Evolutionary conservation across 257 asterid species (phyloP).

Genomic region (Fraxinus quadrangulata): DNA sequence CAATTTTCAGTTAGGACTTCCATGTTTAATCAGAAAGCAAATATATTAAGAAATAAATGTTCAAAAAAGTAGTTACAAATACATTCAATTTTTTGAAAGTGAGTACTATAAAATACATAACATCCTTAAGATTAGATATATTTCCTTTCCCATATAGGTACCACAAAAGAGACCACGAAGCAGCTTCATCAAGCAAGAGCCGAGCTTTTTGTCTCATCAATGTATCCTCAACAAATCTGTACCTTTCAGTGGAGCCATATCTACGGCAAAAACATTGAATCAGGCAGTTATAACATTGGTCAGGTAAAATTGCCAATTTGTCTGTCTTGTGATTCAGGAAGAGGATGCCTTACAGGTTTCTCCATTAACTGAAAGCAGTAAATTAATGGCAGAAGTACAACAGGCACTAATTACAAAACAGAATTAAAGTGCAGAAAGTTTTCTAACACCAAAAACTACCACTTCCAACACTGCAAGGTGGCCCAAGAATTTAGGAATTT

Average conservation of each 20-base stretch:
- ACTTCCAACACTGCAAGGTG: not conserved
- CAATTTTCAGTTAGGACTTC: conserved; percentile 3
- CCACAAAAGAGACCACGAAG: conserved; percentile 98
- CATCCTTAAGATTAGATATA: conserved; percentile 16
- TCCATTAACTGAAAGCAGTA: conserved; percentile 3
- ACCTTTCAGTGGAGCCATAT: conserved; percentile 81
- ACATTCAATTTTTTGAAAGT: not conserved
- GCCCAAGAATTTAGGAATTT: conserved; percentile 7
- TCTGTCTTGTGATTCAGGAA: conserved; percentile 10
- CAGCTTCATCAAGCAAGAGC: conserved; percentile 92
- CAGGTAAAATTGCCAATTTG: conserved; percentile 1
- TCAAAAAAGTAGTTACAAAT: not conserved
- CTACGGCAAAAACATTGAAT: conserved; percentile 46
- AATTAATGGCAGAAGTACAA: not conserved
- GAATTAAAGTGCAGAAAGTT: not conserved
- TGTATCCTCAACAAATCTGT: conserved; percentile 79
- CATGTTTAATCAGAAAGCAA: conserved; percentile 2
- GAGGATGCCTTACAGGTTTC: conserved; percentile 1
- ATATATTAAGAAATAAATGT: conserved; percentile 1
- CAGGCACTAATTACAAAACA: conserved; percentile 4
- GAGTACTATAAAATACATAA: not conserved
- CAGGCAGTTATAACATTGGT: conserved; percentile 17
- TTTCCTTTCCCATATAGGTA: conserved; percentile 90
- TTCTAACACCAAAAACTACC: conserved; percentile 9
- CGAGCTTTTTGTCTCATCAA: conserved; percentile 87